Conservation (phyloP, 108 stramenopile genomes). For the Craspedostauros australis region DNA sequence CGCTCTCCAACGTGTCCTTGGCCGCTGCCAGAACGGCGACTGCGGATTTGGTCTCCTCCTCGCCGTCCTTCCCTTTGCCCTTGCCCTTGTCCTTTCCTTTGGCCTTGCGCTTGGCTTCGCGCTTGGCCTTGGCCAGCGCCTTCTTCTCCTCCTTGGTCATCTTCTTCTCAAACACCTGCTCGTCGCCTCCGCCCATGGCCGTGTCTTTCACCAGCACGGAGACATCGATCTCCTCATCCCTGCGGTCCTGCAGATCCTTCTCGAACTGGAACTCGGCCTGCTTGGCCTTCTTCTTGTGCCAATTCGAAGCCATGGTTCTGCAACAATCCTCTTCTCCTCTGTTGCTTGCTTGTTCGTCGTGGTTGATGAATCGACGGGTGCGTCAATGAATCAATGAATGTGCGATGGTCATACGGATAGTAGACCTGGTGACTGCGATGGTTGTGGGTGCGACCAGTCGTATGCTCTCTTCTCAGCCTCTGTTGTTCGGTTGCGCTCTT, state of each 20-base stretch:
- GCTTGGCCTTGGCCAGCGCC: slow-evolving; percentile 72
- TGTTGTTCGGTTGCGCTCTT: no score
- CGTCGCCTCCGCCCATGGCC: slow-evolving; percentile 84
- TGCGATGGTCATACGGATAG: no score
- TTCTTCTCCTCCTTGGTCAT: slow-evolving; percentile 86
- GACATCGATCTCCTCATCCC: slow-evolving; percentile 23
- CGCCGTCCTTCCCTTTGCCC: slow-evolving; percentile 50
- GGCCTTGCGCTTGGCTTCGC: slow-evolving; percentile 62
- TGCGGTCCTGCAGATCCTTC: slow-evolving; percentile 34
- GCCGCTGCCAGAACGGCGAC: slow-evolving; percentile 13
- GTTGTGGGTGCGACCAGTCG: no score
- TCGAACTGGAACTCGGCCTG: slow-evolving; percentile 54
- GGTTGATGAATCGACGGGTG: no score
- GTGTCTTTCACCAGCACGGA: slow-evolving; percentile 21
- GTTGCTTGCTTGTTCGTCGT: no score
- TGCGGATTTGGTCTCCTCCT: slow-evolving; percentile 21
- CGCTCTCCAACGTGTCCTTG: slow-evolving; percentile 10
- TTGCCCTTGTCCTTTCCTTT: slow-evolving; percentile 40
- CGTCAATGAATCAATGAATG: no score
- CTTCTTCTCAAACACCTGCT: slow-evolving; percentile 71
- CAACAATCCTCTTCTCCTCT: no score
- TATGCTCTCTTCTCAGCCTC: no score
- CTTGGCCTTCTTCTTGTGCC: slow-evolving; percentile 78
- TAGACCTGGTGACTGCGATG: no score
- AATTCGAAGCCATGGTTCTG: slow-evolving; percentile 46